Conservation (phyloP, 2,329 filamentous ascomycete species). For the Fusarium siculi region DNA sequence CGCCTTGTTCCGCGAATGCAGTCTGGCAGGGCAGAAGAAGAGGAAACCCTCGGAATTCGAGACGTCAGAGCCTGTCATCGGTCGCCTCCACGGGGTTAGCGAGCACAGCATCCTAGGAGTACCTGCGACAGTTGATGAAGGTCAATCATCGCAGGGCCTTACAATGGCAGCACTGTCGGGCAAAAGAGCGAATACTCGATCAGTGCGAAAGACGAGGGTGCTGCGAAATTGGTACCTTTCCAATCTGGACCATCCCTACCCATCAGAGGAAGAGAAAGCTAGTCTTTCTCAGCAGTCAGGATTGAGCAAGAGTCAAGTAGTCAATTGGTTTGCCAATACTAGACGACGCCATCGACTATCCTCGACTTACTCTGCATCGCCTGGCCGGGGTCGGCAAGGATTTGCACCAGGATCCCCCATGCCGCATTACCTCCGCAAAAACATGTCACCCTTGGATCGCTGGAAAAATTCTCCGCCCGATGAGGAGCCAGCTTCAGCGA, state of each 20-base stretch:
- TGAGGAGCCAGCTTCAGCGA: conserved; percentile 54
- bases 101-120: conserved; percentile 48
- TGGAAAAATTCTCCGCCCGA: conserved; percentile 56
- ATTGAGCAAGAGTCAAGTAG: conserved; percentile 56
- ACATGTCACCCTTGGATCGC: conserved; percentile 59
- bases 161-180: conserved; percentile 32
- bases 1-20: conserved; percentile 61
- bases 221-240: conserved; percentile 58
- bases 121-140: conserved; percentile 11
- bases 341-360: conserved; percentile 57
- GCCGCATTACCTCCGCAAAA: conserved; percentile 47
- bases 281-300: conserved; percentile 55
- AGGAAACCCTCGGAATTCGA: conserved; percentile 58
- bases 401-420: conserved; percentile 57
- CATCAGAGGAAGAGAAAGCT: conserved; percentile 57
- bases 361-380: conserved; percentile 39
- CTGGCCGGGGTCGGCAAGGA: conserved; percentile 39
- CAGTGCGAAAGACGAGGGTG: conserved; percentile 57
- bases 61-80: conserved; percentile 58
- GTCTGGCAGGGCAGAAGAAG: conserved; percentile 57
- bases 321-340: conserved; percentile 64
- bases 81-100: conserved; percentile 59
- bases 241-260: conserved; percentile 60
- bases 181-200: conserved; percentile 53
- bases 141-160: not conserved